Evolutionary conservation across 345 rosid species (phyloP).

Genomic region (Eutrema heterophyllum): DNA sequence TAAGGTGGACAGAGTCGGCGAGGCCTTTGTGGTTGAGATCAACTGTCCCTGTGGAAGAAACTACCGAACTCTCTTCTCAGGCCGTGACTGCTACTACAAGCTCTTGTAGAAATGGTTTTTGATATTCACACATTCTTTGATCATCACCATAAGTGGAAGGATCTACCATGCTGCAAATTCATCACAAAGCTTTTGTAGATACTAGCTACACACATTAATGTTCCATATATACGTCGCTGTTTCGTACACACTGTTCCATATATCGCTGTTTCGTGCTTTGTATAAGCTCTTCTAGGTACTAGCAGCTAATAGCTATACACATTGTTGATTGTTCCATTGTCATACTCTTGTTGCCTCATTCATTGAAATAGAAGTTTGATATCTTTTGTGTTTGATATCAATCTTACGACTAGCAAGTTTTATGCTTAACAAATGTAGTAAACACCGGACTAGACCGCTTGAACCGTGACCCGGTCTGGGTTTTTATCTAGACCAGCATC

Average conservation of each 20-base stretch:
- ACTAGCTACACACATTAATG: not conserved
- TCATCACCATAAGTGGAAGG: not conserved
- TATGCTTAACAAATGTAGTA: not conserved
- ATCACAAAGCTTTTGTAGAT: constrained; percentile 5
- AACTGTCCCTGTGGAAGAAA: constrained; percentile 33
- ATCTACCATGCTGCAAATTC: not conserved
- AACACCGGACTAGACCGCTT: not conserved
- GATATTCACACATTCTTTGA: not conserved
- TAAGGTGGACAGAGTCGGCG: constrained; percentile 32
- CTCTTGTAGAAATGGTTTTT: constrained; percentile 17
- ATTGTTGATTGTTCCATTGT: not conserved
- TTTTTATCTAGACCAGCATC: not conserved
- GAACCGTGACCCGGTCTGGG: not conserved
- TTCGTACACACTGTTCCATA: not conserved
- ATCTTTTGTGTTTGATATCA: not conserved
- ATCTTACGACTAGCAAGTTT: not conserved
- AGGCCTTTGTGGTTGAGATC: constrained; percentile 35
- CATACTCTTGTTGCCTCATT: not conserved
- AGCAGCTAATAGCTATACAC: not conserved
- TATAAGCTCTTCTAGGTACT: not conserved
- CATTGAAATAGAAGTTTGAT: not conserved
- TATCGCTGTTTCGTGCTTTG: not conserved
- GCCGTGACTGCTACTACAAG: constrained; percentile 38
- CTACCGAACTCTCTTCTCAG: constrained; percentile 34
- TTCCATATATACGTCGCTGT: not conserved